Evolutionary conservation across 2,329 filamentous ascomycete genomes (phyloP), one percentile per base, ranked within the genome.

Genomic region (Sporothrix dimorphospora): DNA sequence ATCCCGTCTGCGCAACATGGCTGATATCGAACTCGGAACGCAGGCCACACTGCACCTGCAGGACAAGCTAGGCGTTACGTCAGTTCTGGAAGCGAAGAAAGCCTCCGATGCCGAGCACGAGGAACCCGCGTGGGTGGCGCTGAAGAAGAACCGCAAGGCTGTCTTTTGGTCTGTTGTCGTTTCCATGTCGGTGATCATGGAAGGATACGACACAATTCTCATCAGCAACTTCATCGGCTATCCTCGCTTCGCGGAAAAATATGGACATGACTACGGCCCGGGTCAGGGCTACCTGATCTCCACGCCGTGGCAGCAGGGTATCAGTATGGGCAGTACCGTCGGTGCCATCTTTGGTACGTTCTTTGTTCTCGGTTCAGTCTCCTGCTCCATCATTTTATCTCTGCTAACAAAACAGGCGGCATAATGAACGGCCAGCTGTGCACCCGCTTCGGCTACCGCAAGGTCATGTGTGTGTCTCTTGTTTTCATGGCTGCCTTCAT

Each of bases 281-380:
- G 74, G 72, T 3, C 76, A 76, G 19, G 74, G 75, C 6, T 81
- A 80, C 63, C 77, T 86, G 73, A 78, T 88, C 34, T 79, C 82
- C 0, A 82, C 84, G 0, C 75, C 81, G 0, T 88, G 87, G 87
- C 85, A 88, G 75, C 81, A 84, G 1, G 85, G 81, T 0, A 77
- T 88, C 0, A 79, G 79, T 27, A 77, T 75, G 73, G 73, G 72
- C 70, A 61, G 82, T 0, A 77, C 80, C 16, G 81, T 84, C 6
- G 86, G 86, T 3, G 80, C 82, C 12, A 84, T 88, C 27, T 71
- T 87, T 2, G 86, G 86, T 0, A 80, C 85, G 3, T 30, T 45
- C 21, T 45, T 42, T 9, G 38, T 45, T 40, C 19, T 16, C 38
- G 12, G n/a, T n/a, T n/a, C n/a, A 19, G 11, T 63, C 21, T 40